Base-by-base conservation (phyloP, 345 rosid species). In the Salix suchowensis region DNA sequence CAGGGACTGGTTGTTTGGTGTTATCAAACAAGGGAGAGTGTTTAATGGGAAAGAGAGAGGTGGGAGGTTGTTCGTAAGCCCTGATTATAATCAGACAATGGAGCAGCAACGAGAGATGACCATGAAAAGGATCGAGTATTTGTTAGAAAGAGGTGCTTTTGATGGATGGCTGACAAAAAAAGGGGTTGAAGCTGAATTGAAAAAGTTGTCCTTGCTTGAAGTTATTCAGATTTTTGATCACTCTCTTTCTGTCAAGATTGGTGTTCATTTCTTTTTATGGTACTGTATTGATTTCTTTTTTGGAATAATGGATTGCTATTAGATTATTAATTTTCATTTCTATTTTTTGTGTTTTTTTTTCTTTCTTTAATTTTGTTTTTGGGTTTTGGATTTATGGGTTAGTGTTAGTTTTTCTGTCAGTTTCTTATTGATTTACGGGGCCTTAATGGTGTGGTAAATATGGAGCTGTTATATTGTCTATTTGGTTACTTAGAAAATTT, bases 81-180 rank as follows among this genome's bases (percentile, higher is more conserved):
- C 98, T 10, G 96, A 93, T 76, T 93, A 83, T 66, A 93, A 93
- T 82, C 98, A 93, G 87, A 74, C 97, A 37, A 95, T 87, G 97
- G 98, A 91, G 86, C 97, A 91, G 70, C 98, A 95, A 80, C 81
- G 98, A 12, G 97, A 93, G 87, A 85, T 91, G 74, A 95, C 97
- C 0, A 82, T 86, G 98, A 89, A 71, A 74, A 83, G 98, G 79
- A 85, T 95, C 70, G 79, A 46, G 67, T 90, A 83, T 64, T 67
- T 95, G 82, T 74, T 78, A 2, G 97, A 91, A 50, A 83, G 74
- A 71, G 96, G 96, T 2, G 94, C 85, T 12, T 95, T 88, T 70
- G 44, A 84, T 13, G 94, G 96, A 1, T 95, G 97, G 97, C 80
- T 95, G 80, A 95, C 96, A 3, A 87, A 39, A 36, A 4, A 81